phyloP scores from a whole-genome alignment of 1,284 basidiomycete species.

The Trichosporon asahii region DNA sequence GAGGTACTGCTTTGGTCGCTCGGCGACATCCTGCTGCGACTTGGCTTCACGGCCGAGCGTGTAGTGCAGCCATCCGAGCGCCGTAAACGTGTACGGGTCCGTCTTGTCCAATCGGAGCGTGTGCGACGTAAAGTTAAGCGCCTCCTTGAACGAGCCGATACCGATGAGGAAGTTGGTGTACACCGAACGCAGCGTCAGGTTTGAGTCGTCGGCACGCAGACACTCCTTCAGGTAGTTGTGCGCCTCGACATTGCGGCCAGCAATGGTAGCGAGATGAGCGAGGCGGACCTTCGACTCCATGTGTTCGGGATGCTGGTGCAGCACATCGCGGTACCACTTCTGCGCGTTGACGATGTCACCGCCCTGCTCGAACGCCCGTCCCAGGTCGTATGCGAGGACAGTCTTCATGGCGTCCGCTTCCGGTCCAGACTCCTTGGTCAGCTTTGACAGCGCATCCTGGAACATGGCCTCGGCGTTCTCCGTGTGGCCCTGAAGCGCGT shows the following conservation, averaged over 20 bases:
- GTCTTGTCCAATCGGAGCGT: constrained; percentile 78
- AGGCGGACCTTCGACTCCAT: constrained; percentile 89
- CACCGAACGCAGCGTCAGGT: constrained; percentile 61
- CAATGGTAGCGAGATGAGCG: constrained; percentile 67
- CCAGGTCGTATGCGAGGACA: constrained; percentile 82
- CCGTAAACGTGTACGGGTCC: constrained; percentile 86
- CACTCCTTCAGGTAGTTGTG: constrained; percentile 84
- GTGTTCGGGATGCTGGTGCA: constrained; percentile 85
- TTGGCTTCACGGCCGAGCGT: constrained; percentile 67
- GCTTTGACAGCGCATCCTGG: constrained; percentile 50
- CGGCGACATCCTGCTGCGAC: constrained; percentile 58
- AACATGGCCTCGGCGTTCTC: constrained; percentile 55
- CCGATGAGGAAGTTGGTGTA: constrained; percentile 78
- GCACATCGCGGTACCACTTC: constrained; percentile 77
- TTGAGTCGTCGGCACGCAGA: constrained; percentile 45
- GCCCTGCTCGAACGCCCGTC: constrained; percentile 77
- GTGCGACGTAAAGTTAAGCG: constrained; percentile 77
- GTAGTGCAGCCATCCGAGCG: constrained; percentile 79
- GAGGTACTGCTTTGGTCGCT: constrained; percentile 71
- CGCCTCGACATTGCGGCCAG: constrained; percentile 71
- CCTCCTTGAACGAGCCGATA: constrained; percentile 58
- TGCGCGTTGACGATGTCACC: constrained; percentile 68
- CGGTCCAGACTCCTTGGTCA: constrained; percentile 55
- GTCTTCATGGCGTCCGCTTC: constrained; percentile 63
- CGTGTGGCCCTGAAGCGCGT: constrained; percentile 65